Conservation (phyloP, 306 rosid genomes). For the Rosa chinensis region DNA sequence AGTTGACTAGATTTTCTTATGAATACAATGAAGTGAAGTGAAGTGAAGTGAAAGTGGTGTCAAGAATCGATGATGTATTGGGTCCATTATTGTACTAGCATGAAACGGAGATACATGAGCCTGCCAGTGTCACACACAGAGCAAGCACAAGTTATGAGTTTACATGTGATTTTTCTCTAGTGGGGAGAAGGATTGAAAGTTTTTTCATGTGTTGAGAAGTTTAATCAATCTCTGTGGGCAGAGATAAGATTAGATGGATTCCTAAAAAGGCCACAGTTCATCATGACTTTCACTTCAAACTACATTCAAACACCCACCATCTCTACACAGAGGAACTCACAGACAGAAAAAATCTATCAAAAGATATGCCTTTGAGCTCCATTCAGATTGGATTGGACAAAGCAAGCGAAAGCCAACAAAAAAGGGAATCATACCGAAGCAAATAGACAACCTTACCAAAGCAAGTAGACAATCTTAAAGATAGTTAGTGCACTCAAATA, state of each 20-base stretch:
- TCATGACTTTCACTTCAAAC: conserved; percentile 17
- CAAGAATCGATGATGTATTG: background rate
- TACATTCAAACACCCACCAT: conserved; percentile 21
- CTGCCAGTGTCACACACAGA: background rate
- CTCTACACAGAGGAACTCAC: conserved; percentile 15
- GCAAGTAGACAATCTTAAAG: conserved; percentile 2
- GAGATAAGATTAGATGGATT: conserved; percentile 3
- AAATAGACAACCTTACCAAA: background rate
- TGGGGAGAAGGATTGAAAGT: conserved; percentile 3
- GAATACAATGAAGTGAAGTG: background rate
- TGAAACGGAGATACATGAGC: background rate
- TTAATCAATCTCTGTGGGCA: conserved; percentile 13
- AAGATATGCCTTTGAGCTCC: conserved; percentile 27
- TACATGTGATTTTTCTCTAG: conserved; percentile 1
- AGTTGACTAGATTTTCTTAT: background rate
- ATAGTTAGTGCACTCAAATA: background rate
- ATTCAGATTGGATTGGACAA: conserved; percentile 22
- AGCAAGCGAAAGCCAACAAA: conserved; percentile 24
- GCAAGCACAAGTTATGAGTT: background rate
- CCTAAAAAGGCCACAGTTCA: conserved; percentile 23
- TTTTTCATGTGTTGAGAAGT: background rate
- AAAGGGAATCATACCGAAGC: background rate
- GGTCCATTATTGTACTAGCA: background rate
- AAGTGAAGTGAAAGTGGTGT: background rate
- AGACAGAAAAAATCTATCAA: conserved; percentile 33